Evolutionary conservation across 2,329 filamentous ascomycete genomes (phyloP).

Genomic region (Scytalidium sp.): DNA sequence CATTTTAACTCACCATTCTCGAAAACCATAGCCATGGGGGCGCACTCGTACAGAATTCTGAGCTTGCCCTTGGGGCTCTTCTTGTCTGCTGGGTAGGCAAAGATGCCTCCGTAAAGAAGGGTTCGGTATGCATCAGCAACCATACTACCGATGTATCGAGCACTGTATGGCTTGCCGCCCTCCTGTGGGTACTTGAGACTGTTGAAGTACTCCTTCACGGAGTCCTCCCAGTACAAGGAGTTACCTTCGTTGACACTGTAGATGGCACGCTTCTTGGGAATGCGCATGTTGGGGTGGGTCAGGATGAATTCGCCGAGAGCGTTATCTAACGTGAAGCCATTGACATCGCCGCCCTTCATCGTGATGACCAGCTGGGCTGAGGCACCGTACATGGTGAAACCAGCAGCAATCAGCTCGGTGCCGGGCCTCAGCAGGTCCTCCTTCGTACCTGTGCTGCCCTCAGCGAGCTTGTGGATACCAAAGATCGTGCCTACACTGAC

Average conservation of each 20-base stretch:
- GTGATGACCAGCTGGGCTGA: slow-evolving; percentile 95
- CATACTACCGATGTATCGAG: slow-evolving; percentile 97
- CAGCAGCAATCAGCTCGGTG: slow-evolving; percentile 85
- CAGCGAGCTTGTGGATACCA: slow-evolving; percentile 84
- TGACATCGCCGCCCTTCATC: slow-evolving; percentile 88
- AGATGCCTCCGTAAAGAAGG: slow-evolving; percentile 91
- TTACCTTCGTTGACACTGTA: slow-evolving; percentile 99
- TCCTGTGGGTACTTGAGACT: slow-evolving; percentile 76
- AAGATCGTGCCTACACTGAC: slow-evolving; percentile 99
- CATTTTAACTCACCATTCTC: slow-evolving; percentile 90
- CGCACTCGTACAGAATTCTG: slow-evolving; percentile 95
- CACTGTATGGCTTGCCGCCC: slow-evolving; percentile 84
- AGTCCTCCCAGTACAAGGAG: slow-evolving; percentile 91
- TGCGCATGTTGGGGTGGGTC: slow-evolving; percentile 89
- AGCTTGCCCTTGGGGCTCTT: slow-evolving; percentile 99
- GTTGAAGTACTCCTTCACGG: slow-evolving; percentile 84
- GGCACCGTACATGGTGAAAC: slow-evolving; percentile 99
- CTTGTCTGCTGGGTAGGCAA: slow-evolving; percentile 95
- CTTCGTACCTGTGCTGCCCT: slow-evolving; percentile 68
- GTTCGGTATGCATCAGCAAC: slow-evolving; percentile 98
- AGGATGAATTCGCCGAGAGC: slow-evolving; percentile 98
- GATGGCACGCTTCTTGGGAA: slow-evolving; percentile 78
- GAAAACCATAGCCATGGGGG: slow-evolving; percentile 98
- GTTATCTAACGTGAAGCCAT: slow-evolving; percentile 97
- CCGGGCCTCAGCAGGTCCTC: slow-evolving; percentile 89